Evolutionary conservation across 768 basidiomycete genomes (phyloP).

Genomic region (Auriscalpium orientale): DNA sequence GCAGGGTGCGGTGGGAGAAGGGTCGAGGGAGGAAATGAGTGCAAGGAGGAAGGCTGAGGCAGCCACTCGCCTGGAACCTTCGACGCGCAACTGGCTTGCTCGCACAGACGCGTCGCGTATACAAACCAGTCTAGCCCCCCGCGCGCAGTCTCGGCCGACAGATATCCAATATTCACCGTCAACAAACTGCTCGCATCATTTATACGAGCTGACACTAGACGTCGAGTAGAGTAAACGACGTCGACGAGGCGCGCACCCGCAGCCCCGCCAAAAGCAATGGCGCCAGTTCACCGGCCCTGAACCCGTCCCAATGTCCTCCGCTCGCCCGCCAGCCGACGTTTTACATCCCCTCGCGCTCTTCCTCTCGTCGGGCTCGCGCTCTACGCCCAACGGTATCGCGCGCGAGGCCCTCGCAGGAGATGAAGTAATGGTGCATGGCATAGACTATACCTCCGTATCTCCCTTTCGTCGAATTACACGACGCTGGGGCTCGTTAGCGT

Average conservation of each 20-base stretch:
- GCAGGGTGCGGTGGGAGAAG: conserved; percentile 6
- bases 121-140: too few species aligned
- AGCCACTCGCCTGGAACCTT: background rate
- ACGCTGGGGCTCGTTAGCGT: conserved; percentile 17
- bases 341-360: conserved; percentile 12
- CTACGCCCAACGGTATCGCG: conserved; percentile 8
- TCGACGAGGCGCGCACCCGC: background rate
- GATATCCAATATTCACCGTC: too few species aligned
- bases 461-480: conserved; percentile 11
- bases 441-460: conserved; percentile 18
- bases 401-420: conserved; percentile 18
- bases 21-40: conserved; percentile 6
- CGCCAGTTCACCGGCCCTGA: conserved; percentile 3
- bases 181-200: too few species aligned
- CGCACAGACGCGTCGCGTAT: background rate
- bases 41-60: conserved; percentile 10
- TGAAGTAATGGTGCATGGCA: conserved; percentile 18
- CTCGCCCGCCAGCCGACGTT: background rate
- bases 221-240: too few species aligned
- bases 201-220: too few species aligned
- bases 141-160: too few species aligned
- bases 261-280: background rate
- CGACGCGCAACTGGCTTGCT: background rate
- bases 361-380: conserved; percentile 5
- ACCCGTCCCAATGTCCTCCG: background rate